phyloP scores from a whole-genome alignment of 768 basidiomycete genomes.

The Myochromella boudieri region DNA sequence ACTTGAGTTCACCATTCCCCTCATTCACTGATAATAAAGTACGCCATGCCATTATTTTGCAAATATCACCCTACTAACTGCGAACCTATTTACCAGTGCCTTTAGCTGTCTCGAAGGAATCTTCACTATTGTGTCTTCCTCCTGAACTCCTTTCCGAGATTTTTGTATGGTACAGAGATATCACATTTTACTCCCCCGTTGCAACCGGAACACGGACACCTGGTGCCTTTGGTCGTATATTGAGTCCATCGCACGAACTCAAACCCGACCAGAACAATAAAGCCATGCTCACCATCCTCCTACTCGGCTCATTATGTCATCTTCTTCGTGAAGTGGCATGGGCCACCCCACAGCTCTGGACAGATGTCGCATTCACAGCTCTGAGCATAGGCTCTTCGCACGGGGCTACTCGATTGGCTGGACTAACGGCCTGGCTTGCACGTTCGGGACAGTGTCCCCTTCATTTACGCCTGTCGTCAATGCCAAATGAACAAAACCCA shows the following conservation, averaged over 20 bases:
- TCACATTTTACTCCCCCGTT: too few species aligned
- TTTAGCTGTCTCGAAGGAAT: too few species aligned
- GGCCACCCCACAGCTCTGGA: constrained; percentile 12
- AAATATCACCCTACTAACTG: too few species aligned
- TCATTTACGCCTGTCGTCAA: constrained; percentile 2
- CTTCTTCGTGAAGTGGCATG: constrained; percentile 6
- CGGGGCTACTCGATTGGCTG: not conserved
- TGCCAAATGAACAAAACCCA: not conserved
- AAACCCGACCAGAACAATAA: not conserved
- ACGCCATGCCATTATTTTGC: too few species aligned
- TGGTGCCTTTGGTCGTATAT: not conserved
- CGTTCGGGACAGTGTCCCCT: constrained; percentile 7
- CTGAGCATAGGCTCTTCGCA: not conserved
- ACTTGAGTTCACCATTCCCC: too few species aligned
- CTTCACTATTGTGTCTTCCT: constrained; percentile 4
- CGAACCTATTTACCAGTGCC: too few species aligned
- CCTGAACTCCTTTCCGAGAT: constrained; percentile 15
- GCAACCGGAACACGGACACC: too few species aligned
- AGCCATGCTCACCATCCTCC: not conserved
- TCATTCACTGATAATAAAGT: too few species aligned
- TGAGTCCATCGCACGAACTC: not conserved
- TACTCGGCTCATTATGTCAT: constrained; percentile 10
- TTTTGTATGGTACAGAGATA: constrained; percentile 5
- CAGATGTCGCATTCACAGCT: constrained; percentile 1
- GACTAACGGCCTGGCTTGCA: constrained; percentile 7